Percentiles rank a stretch among this genome's conserved stretches.
Evolutionary conservation across 176 grass and related monocot genomes (phyloP).

Genomic region (Zoysia japonica): DNA sequence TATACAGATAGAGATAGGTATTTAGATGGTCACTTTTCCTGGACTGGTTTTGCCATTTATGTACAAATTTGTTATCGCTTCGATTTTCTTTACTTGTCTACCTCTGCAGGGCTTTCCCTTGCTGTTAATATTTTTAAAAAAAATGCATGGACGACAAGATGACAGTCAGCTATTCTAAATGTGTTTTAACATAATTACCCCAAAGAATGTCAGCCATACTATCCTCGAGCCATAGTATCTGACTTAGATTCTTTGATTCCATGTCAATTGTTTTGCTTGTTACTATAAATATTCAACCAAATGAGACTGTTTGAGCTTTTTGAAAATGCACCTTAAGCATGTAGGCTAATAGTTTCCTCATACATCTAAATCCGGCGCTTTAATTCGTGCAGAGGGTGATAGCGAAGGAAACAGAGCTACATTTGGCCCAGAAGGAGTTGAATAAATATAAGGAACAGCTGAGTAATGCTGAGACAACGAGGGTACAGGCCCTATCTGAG

Average conservation of each 20-base stretch:
- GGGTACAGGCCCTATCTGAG: constrained; percentile 76
- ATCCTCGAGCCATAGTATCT: neutral
- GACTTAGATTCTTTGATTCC: neutral
- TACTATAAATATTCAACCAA: neutral
- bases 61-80: too few relatives aligned
- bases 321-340: constrained; percentile 12
- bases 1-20: too few relatives aligned
- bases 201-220: neutral
- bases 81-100: too few relatives aligned
- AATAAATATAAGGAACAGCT: constrained; percentile 95
- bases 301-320: neutral
- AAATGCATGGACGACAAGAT: too few relatives aligned
- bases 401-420: constrained; percentile 87
- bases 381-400: constrained; percentile 57
- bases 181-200: too few relatives aligned
- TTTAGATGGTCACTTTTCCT: too few relatives aligned
- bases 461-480: constrained; percentile 73
- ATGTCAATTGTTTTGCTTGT: neutral
- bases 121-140: too few relatives aligned
- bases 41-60: too few relatives aligned
- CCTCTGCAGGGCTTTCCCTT: too few relatives aligned
- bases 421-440: constrained; percentile 84
- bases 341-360: constrained; percentile 6
- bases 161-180: too few relatives aligned
- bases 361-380: constrained; percentile 6